These are phyloP conservation scores for Nelumbo lutea DNA, from an alignment of 164 flowering plant genomes.

Conservation along the genomic window DNA sequence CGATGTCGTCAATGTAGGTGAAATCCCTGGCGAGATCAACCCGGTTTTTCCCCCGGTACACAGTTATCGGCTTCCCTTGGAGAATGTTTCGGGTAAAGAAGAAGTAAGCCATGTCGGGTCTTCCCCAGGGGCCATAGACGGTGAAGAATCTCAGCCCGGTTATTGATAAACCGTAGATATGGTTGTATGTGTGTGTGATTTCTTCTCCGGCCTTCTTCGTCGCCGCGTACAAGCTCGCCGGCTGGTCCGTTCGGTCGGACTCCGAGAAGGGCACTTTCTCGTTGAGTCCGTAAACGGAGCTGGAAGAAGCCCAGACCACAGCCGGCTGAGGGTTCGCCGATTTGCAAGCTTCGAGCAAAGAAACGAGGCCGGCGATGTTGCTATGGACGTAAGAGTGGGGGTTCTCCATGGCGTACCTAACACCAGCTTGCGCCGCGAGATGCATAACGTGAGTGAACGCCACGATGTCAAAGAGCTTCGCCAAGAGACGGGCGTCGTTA, in stretches of 20 bases:
- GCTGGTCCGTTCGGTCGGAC: slow-evolving; percentile 65
- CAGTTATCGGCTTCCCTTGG: slow-evolving; percentile 69
- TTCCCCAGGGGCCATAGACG: slow-evolving; percentile 45
- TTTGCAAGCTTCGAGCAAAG: slow-evolving; percentile 61
- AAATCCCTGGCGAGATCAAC: slow-evolving; percentile 75
- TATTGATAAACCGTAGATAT: slow-evolving; percentile 34
- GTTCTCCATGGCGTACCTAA: slow-evolving; percentile 78
- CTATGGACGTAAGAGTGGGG: slow-evolving; percentile 70
- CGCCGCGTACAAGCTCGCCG: slow-evolving; percentile 74
- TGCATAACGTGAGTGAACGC: slow-evolving; percentile 81
- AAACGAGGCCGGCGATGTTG: slow-evolving; percentile 69
- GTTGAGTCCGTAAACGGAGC: slow-evolving; percentile 78
- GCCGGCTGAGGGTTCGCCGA: slow-evolving; percentile 68
- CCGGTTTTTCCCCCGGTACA: slow-evolving; percentile 64
- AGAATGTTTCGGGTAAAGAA: slow-evolving; percentile 64
- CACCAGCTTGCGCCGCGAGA: slow-evolving; percentile 37
- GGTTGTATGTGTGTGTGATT: slow-evolving; percentile 69
- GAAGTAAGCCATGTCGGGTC: slow-evolving; percentile 88
- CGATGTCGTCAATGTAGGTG: slow-evolving; percentile 36
- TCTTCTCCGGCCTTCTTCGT: slow-evolving; percentile 71
- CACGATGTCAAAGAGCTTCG: slow-evolving; percentile 58
- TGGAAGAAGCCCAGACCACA: slow-evolving; percentile 78
- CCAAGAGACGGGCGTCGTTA: slow-evolving; percentile 46
- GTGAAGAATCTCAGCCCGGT: slow-evolving; percentile 77
- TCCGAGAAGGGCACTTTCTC: slow-evolving; percentile 67